Conservation (phyloP, 805 yeast species). For the Ogataea allantospora region DNA sequence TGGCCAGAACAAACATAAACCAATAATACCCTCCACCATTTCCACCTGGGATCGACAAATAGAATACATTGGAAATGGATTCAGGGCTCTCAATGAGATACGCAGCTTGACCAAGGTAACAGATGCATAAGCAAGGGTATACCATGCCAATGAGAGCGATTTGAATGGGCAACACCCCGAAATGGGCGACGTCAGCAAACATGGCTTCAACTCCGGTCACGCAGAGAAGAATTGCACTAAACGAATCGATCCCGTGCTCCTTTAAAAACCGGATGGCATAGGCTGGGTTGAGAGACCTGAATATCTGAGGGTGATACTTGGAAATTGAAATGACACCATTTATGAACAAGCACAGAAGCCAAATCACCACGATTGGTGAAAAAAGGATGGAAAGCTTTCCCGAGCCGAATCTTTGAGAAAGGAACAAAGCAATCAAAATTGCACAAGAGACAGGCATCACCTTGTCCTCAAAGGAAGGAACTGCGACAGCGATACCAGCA, state of each 20-base stretch:
- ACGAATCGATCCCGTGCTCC: constrained; percentile 35
- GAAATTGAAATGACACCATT: constrained; percentile 48
- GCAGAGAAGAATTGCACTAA: constrained; percentile 52
- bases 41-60: constrained; percentile 50
- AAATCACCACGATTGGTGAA: constrained; percentile 53
- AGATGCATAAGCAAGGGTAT: constrained; percentile 51
- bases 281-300: constrained; percentile 49
- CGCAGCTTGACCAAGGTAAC: constrained; percentile 60
- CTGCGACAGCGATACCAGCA: constrained; percentile 54
- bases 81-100: constrained; percentile 42
- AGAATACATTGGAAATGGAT: constrained; percentile 43
- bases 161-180: constrained; percentile 49
- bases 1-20: constrained; percentile 52
- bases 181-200: constrained; percentile 63
- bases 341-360: constrained; percentile 46
- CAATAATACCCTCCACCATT: constrained; percentile 44
- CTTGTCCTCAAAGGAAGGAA: constrained; percentile 39
- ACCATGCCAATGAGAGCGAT: constrained; percentile 45
- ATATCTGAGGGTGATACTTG: constrained; percentile 39
- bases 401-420: constrained; percentile 50
- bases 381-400: constrained; percentile 45
- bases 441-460: constrained; percentile 51
- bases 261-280: constrained; percentile 48
- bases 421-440: constrained; percentile 44
- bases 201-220: constrained; percentile 62